Evolutionary conservation across 2,329 filamentous ascomycete genomes (phyloP).

Genomic region (Colletotrichum lini): DNA sequence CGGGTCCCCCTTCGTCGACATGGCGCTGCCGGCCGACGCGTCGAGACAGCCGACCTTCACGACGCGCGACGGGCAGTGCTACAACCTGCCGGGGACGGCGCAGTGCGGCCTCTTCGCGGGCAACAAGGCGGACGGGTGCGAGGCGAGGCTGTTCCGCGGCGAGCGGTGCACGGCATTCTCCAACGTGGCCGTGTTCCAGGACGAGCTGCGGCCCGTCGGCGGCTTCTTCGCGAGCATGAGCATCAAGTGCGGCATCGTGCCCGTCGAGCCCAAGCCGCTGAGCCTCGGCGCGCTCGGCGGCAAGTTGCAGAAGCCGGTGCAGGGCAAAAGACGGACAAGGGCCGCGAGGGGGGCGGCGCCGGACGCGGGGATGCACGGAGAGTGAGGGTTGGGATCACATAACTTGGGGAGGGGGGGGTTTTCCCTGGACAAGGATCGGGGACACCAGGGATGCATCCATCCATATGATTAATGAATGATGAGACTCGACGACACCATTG

Average conservation of each 20-base stretch:
- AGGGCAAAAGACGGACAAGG: constrained; percentile 8
- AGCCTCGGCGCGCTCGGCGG: constrained; percentile 27
- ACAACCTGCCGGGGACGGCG: constrained; percentile 30
- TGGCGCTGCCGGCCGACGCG: constrained; percentile 26
- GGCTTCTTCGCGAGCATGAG: constrained; percentile 36
- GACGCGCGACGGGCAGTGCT: constrained; percentile 32
- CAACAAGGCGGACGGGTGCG: constrained; percentile 40
- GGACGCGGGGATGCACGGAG: constrained; percentile 7
- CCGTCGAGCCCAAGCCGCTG: constrained; percentile 36
- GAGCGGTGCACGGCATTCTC: constrained; percentile 25
- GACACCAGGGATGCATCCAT: too few species aligned
- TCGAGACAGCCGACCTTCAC: constrained; percentile 27
- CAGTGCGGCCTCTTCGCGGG: constrained; percentile 37
- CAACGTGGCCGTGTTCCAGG: constrained; percentile 37
- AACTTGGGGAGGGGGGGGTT: not conserved
- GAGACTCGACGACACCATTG: too few species aligned
- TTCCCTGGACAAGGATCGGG: too few species aligned
- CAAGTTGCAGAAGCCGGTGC: constrained; percentile 29
- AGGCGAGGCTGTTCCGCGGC: constrained; percentile 37
- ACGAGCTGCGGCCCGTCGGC: constrained; percentile 33
- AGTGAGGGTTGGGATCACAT: not conserved
- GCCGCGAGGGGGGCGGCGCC: constrained; percentile 8
- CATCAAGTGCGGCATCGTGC: constrained; percentile 37
- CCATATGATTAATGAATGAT: constrained; percentile 1
- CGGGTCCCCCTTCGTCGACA: constrained; percentile 22